Evolutionary conservation across 2,329 filamentous ascomycete genomes (phyloP).

Genomic region (Aspergillus viridinutans): DNA sequence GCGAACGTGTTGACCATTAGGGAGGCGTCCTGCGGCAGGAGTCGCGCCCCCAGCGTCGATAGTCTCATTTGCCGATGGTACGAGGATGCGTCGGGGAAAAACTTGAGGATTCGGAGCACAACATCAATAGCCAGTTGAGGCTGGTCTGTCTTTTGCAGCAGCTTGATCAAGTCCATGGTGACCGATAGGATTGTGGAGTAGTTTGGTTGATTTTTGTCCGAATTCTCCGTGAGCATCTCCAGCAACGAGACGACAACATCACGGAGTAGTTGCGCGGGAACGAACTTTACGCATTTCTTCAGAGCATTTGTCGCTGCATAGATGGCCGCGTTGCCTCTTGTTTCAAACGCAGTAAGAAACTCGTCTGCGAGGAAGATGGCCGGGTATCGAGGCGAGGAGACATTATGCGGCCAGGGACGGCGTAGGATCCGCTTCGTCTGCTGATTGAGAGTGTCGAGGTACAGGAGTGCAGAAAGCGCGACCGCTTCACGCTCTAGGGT

Average conservation of each 20-base stretch:
- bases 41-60: neutral
- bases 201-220: neutral
- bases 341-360: constrained; percentile 6
- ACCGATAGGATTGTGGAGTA: constrained; percentile 1
- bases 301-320: neutral
- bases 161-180: constrained; percentile 6
- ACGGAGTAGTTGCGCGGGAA: constrained; percentile 8
- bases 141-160: constrained; percentile 11
- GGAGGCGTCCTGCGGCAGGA: constrained; percentile 6
- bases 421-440: neutral
- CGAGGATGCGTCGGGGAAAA: constrained; percentile 14
- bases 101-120: constrained; percentile 6
- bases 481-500: constrained; percentile 4
- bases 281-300: neutral
- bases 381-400: neutral
- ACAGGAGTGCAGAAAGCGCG: constrained; percentile 14
- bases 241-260: constrained; percentile 6
- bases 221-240: neutral
- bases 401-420: constrained; percentile 3
- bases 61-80: constrained; percentile 11
- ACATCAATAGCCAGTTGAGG: constrained; percentile 12
- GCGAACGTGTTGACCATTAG: constrained; percentile 5
- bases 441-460: constrained; percentile 8
- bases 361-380: constrained; percentile 2
- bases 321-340: constrained; percentile 1